These are phyloP conservation scores for Backusella morwellensis DNA, from an alignment of 192 early-diverging fungal genomes.

Conservation along the genomic window DNA sequence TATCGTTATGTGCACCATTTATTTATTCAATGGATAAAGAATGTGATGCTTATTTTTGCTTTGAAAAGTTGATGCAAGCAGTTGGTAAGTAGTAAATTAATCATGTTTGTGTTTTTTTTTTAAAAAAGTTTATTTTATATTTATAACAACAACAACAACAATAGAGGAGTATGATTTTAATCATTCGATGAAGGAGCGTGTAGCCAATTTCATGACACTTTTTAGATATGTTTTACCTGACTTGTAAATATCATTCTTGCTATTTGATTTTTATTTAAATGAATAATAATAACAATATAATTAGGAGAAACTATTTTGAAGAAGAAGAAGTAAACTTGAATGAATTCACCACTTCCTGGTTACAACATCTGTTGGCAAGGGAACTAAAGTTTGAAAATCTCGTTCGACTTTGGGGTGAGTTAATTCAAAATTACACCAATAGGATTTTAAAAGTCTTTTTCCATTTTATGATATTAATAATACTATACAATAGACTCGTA, in stretches of 20 bases:
- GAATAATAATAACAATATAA: neutral
- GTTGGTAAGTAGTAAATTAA: slow-evolving; percentile 48
- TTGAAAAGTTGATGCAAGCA: slow-evolving; percentile 71
- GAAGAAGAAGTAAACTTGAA: slow-evolving; percentile 91
- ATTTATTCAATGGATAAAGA: slow-evolving; percentile 71
- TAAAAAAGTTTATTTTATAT: neutral
- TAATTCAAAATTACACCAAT: neutral
- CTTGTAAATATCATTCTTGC: slow-evolving; percentile 55
- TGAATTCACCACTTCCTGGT: slow-evolving; percentile 84
- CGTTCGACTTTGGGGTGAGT: slow-evolving; percentile 73
- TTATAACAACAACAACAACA: neutral
- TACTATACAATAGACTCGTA: slow-evolving; percentile 64
- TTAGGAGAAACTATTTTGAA: slow-evolving; percentile 83
- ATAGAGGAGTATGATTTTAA: slow-evolving; percentile 68
- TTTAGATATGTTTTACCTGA: slow-evolving; percentile 85
- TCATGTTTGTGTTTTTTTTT: neutral
- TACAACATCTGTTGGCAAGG: slow-evolving; percentile 74
- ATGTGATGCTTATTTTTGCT: slow-evolving; percentile 79
- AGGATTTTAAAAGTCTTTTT: neutral
- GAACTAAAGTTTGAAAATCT: slow-evolving; percentile 82
- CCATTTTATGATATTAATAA: neutral
- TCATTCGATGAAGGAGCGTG: slow-evolving; percentile 67
- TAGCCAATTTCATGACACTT: slow-evolving; percentile 84
- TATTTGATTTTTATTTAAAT: neutral
- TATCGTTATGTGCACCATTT: slow-evolving; percentile 82